These are phyloP conservation scores for Neonectria coccinea DNA, from an alignment of 2,329 filamentous ascomycete genomes.

Conservation along the genomic window DNA sequence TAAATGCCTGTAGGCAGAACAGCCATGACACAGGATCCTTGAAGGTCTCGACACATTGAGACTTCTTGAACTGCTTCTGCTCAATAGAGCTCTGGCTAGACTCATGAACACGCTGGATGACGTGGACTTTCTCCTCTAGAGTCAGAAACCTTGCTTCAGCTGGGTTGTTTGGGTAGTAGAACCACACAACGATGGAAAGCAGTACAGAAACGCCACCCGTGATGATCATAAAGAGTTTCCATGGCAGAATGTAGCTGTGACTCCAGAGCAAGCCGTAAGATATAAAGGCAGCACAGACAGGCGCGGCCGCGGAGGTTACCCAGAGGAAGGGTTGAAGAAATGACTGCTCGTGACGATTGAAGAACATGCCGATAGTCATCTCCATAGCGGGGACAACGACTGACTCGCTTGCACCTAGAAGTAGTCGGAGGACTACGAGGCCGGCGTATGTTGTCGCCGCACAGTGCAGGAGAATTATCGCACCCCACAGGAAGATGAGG, in stretches of 20 bases:
- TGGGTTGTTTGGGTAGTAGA: conserved; percentile 54
- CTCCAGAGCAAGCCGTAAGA: conserved; percentile 56
- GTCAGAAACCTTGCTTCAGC: conserved; percentile 53
- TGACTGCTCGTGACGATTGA: conserved; percentile 50
- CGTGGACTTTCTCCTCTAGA: conserved; percentile 55
- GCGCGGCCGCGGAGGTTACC: conserved; percentile 50
- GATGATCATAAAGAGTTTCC: conserved; percentile 55
- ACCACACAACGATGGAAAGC: conserved; percentile 50
- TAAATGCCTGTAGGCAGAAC: conserved; percentile 48
- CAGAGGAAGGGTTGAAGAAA: conserved; percentile 50
- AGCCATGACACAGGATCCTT: conserved; percentile 49
- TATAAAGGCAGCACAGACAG: conserved; percentile 54
- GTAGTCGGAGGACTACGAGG: conserved; percentile 52
- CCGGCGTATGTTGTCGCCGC: conserved; percentile 51
- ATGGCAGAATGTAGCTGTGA: conserved; percentile 47
- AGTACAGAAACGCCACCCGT: conserved; percentile 52
- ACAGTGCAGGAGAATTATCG: conserved; percentile 53
- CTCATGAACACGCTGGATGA: conserved; percentile 48
- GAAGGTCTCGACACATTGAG: conserved; percentile 47
- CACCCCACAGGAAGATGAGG: conserved; percentile 51
- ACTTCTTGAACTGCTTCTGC: conserved; percentile 51
- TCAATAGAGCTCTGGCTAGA: conserved; percentile 53
- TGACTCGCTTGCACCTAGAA: conserved; percentile 52
- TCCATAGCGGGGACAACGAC: conserved; percentile 55
- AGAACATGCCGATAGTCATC: conserved; percentile 56